Percentiles rank a stretch among this genome's conserved stretches.
Conservation (phyloP, 306 rosid species). For the Cucurbita pepo region DNA sequence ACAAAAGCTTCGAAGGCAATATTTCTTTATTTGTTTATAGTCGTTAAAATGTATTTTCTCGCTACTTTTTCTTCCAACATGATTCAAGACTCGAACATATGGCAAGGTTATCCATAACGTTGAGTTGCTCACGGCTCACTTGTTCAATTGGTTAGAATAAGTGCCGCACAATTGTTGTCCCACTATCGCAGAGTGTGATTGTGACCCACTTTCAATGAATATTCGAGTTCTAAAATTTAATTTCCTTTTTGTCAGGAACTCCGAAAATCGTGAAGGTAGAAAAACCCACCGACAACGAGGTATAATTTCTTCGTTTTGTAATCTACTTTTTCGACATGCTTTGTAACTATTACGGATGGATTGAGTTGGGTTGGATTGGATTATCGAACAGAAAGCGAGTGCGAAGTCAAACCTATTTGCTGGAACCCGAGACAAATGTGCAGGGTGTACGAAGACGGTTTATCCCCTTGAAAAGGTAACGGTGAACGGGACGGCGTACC, state of each 20-base stretch:
- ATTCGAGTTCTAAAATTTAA: not conserved
- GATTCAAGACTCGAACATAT: no score
- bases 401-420: constrained; percentile 29
- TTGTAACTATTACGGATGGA: not conserved
- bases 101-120: no score
- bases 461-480: constrained; percentile 82
- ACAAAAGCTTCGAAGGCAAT: constrained; percentile 67
- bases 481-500: constrained; percentile 76
- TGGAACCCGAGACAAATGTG: constrained; percentile 72
- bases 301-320: not conserved
- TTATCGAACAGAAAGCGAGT: constrained; percentile 31
- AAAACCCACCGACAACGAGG: constrained; percentile 29
- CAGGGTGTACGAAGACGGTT: constrained; percentile 53
- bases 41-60: no score
- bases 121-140: no score
- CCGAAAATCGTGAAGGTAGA: constrained; percentile 52
- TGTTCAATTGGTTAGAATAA: no score
- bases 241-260: constrained; percentile 21
- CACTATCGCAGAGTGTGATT: no score
- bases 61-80: no score
- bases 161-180: no score
- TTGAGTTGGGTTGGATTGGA: not conserved
- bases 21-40: no score
- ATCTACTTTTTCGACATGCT: not conserved
- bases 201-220: not conserved